phyloP scores from a whole-genome alignment of 768 basidiomycete genomes.

The Lactarius pseudohatsudake region DNA sequence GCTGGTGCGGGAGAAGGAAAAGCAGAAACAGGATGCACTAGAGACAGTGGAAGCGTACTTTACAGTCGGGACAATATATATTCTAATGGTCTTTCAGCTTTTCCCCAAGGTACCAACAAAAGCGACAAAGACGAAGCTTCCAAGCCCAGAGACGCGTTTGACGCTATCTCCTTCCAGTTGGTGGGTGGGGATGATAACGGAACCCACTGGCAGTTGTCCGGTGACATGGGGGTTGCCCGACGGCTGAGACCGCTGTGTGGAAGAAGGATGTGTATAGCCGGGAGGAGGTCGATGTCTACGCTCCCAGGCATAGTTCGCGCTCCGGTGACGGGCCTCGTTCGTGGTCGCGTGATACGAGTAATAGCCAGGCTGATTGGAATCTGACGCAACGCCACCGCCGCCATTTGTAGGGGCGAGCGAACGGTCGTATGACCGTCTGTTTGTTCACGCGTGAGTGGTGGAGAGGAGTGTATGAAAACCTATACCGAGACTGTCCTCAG shows the following conservation, averaged over 20 bases:
- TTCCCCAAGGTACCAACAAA: constrained; percentile 21
- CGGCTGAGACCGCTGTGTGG: constrained; percentile 3
- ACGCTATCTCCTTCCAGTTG: constrained; percentile 20
- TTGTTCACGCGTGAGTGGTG: neutral
- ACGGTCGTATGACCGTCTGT: constrained; percentile 40
- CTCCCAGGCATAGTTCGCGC: constrained; percentile 42
- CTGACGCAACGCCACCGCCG: neutral
- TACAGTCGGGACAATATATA: neutral
- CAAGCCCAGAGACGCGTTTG: constrained; percentile 24
- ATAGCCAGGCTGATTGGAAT: neutral
- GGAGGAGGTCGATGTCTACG: constrained; percentile 29
- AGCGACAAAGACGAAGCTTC: constrained; percentile 23
- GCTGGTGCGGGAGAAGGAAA: constrained; percentile 59
- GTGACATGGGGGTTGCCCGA: neutral
- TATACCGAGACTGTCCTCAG: too few species aligned
- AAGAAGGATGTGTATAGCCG: constrained; percentile 9
- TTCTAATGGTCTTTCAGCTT: constrained; percentile 7
- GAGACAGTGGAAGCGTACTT: constrained; percentile 25
- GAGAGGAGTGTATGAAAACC: too few species aligned
- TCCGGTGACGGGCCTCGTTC: constrained; percentile 37
- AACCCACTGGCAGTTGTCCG: neutral
- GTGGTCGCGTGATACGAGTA: constrained; percentile 26
- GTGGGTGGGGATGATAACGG: constrained; percentile 20
- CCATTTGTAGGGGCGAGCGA: constrained; percentile 21
- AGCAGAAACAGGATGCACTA: constrained; percentile 29